Evolutionary conservation across 768 basidiomycete species (phyloP).

Genomic region (Baorangia bicolor): DNA sequence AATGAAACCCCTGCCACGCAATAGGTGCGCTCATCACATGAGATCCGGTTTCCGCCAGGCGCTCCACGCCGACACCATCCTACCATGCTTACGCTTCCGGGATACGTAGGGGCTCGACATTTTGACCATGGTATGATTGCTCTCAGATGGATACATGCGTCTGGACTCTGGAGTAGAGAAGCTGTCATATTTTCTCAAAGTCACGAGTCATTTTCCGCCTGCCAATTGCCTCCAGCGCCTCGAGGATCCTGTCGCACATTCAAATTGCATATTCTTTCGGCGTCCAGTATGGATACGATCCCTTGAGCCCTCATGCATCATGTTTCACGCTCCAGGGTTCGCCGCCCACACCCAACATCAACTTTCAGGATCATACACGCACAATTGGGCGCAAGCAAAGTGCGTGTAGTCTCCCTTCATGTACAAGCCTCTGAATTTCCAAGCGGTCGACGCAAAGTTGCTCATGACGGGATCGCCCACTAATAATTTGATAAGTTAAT

Average conservation of each 20-base stretch:
- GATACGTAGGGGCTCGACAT: not conserved
- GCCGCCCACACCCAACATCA: not conserved
- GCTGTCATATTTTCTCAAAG: not conserved
- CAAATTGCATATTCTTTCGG: not conserved
- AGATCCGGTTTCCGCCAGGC: not conserved
- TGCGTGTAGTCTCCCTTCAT: not conserved
- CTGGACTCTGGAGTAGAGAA: not conserved
- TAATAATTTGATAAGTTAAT: constrained; percentile 19
- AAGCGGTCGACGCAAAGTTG: not conserved
- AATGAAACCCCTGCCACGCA: not conserved
- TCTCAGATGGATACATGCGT: not conserved
- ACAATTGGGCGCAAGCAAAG: not conserved
- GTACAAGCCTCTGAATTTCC: not conserved
- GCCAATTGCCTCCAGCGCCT: not conserved
- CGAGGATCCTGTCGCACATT: not conserved
- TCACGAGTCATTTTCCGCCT: not conserved
- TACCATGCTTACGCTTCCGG: not conserved
- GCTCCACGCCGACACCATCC: not conserved
- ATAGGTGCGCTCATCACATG: not conserved
- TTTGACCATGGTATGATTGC: not conserved
- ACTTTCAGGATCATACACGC: not conserved
- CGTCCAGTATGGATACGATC: not conserved
- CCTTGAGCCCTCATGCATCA: not conserved
- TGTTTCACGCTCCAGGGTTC: not conserved
- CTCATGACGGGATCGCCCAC: not conserved